These are phyloP conservation scores for Simplicillium aogashimaense DNA, from an alignment of 2,329 filamentous ascomycete genomes.

Conservation along the genomic window DNA sequence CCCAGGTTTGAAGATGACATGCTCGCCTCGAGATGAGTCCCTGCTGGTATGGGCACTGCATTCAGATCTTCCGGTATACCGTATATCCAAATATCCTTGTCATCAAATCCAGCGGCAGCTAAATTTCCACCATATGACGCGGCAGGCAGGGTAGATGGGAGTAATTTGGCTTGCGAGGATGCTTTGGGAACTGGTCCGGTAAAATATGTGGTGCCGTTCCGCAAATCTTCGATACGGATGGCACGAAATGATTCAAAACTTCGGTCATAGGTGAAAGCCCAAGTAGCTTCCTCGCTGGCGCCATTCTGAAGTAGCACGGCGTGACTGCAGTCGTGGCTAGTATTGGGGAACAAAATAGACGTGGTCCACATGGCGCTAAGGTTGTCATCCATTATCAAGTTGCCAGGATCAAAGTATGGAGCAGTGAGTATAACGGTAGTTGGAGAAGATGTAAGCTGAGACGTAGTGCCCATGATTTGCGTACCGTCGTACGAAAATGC, in stretches of 20 bases:
- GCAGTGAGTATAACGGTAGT: slow-evolving; percentile 70
- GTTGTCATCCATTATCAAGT: slow-evolving; percentile 47
- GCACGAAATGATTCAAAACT: slow-evolving; percentile 70
- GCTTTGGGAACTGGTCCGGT: slow-evolving; percentile 54
- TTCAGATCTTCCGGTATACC: slow-evolving; percentile 67
- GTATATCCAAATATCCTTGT: slow-evolving; percentile 68
- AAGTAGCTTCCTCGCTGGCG: slow-evolving; percentile 54
- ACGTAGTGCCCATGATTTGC: slow-evolving; percentile 67
- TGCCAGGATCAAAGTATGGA: slow-evolving; percentile 67
- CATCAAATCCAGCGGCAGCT: slow-evolving; percentile 63
- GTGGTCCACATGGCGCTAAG: slow-evolving; percentile 75
- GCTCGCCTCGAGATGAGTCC: slow-evolving; percentile 12
- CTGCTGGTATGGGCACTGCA: slow-evolving; percentile 37
- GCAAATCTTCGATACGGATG: slow-evolving; percentile 63
- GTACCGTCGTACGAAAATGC: slow-evolving; percentile 71
- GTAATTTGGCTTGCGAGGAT: slow-evolving; percentile 43
- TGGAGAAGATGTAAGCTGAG: slow-evolving; percentile 46
- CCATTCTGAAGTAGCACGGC: slow-evolving; percentile 58
- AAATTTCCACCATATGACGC: slow-evolving; percentile 61
- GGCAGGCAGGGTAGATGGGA: slow-evolving; percentile 60
- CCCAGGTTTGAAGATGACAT: slow-evolving; percentile 13
- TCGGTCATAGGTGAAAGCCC: slow-evolving; percentile 70
- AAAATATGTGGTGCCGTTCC: slow-evolving; percentile 72
- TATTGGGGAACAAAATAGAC: slow-evolving; percentile 75
- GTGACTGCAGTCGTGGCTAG: slow-evolving; percentile 70